phyloP scores from a whole-genome alignment of 2,329 filamentous ascomycete genomes.

The Monilinia fructigena region DNA sequence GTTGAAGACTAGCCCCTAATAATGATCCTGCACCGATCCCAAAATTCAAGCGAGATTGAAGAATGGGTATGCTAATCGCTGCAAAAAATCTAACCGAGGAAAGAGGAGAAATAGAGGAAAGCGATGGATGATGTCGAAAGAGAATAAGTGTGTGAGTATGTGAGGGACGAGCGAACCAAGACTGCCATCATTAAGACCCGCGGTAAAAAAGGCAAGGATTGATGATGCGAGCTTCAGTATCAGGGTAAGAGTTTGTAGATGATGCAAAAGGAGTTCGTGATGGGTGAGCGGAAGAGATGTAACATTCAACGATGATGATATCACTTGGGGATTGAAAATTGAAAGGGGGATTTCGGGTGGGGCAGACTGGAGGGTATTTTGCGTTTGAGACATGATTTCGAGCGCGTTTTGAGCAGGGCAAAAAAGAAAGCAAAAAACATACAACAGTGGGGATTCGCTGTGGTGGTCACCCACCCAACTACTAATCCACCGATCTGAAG shows the following conservation, averaged over 20 bases:
- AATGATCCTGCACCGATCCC: too few species aligned
- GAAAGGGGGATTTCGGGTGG: neutral
- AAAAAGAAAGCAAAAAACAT: neutral
- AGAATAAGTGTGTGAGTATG: conserved; percentile 55
- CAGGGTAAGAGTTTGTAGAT: neutral
- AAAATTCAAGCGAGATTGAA: too few species aligned
- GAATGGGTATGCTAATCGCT: too few species aligned
- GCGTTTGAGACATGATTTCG: neutral
- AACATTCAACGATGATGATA: conserved; percentile 31
- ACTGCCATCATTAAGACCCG: conserved; percentile 64
- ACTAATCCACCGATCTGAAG: too few species aligned
- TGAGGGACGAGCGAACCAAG: conserved; percentile 63
- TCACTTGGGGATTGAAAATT: neutral
- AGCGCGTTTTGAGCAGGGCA: neutral
- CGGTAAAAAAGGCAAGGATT: conserved; percentile 63
- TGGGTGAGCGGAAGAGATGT: neutral
- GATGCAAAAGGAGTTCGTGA: neutral
- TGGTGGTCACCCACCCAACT: too few species aligned
- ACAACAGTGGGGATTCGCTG: too few species aligned
- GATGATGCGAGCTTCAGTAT: conserved; percentile 51
- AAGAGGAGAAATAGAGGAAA: conserved; percentile 46
- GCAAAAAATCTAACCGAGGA: too few species aligned
- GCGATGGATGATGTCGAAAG: conserved; percentile 53
- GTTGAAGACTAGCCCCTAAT: too few species aligned
- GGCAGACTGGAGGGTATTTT: neutral